Percentiles rank a stretch among this genome's conserved stretches.
phyloP scores from a whole-genome alignment of 2,329 filamentous ascomycete genomes.

The Juglanconis oblonga region DNA sequence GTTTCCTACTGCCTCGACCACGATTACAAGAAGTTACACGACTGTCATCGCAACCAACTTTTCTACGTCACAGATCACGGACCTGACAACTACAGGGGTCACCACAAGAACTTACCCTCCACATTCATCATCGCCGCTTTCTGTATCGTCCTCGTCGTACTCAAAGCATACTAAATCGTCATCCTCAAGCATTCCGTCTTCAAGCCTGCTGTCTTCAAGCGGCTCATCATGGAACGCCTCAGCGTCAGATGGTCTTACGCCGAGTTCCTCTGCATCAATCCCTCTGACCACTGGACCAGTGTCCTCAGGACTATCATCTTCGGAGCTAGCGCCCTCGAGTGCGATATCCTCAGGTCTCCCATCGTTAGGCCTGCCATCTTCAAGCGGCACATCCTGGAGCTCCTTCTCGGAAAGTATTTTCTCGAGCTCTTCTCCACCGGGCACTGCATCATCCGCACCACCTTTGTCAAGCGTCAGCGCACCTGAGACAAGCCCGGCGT shows the following conservation, averaged over 20 bases:
- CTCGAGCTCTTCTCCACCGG: too few species aligned
- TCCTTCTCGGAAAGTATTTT: not conserved
- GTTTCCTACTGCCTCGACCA: slow-evolving; percentile 4
- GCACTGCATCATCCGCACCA: not conserved
- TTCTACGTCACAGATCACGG: slow-evolving; percentile 16
- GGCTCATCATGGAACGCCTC: not conserved
- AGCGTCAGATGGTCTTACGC: not conserved
- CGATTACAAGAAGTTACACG: slow-evolving; percentile 13
- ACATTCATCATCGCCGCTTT: not conserved
- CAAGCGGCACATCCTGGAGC: not conserved
- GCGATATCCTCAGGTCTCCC: not conserved
- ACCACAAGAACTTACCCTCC: slow-evolving; percentile 11
- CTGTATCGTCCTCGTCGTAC: not conserved
- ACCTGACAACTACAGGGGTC: slow-evolving; percentile 8
- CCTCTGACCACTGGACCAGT: too few species aligned
- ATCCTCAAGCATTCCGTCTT: not conserved
- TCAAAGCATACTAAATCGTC: not conserved
- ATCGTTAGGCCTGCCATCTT: not conserved
- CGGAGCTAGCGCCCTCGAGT: too few species aligned
- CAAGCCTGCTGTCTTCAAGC: not conserved
- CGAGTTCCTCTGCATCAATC: too few species aligned
- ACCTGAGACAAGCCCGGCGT: not conserved
- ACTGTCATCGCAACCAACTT: slow-evolving; percentile 16
- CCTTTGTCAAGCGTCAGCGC: not conserved
- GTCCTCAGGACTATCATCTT: too few species aligned